Base-by-base conservation (phyloP, 129 eudicot species). In the Deinandra increscens region DNA sequence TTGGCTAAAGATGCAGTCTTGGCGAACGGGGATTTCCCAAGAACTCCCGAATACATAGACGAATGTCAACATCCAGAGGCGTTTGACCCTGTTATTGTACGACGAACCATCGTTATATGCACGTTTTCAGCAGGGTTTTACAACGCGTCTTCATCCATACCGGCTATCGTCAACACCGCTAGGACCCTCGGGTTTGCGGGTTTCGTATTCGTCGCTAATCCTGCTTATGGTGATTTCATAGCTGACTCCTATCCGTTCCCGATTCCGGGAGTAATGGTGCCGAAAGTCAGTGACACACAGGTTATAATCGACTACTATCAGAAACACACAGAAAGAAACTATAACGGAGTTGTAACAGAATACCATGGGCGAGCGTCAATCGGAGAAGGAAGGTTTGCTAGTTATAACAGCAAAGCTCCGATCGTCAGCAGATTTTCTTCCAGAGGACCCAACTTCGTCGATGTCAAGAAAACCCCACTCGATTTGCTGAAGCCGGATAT, bases 1-100 rank as follows among this genome's bases (percentile, higher is more conserved):
- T 68, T 85, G 66, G 93, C 96, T 5, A 87, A 79, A 59, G 97
- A 94, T 84, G 96, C 97, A 19, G 54, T 90, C n/a, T 76, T 69
- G 73, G 60, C 49, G 39, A 66, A 87, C 55, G 91, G 89, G 2
- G 19, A 78, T 60, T 87, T 85, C 56, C 96, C 97, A 0, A 83
- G 39, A 80, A 90, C 87, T n/a, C 79, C 87, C 13, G 81, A 82
- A 9, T 85, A 73, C 50, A 43, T 73, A 17, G 97, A 94, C 9
- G 99, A 85, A 42, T 94, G 97, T 60, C 99, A 94, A 17, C 75
- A 78, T 64, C 93, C 99, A 9, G 96, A 90, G 77, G 97, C 94
- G 64, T 61, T 94, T 49, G 96, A 85, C 46, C 91, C 88, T 1
- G 37, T 63, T 39, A 64, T 78, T 3, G 97, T 85, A 41, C 75